Percentiles rank a stretch among this genome's conserved stretches.
These are phyloP conservation scores for Kondoa subrosea DNA, from an alignment of 768 basidiomycete species.

Conservation along the genomic window DNA sequence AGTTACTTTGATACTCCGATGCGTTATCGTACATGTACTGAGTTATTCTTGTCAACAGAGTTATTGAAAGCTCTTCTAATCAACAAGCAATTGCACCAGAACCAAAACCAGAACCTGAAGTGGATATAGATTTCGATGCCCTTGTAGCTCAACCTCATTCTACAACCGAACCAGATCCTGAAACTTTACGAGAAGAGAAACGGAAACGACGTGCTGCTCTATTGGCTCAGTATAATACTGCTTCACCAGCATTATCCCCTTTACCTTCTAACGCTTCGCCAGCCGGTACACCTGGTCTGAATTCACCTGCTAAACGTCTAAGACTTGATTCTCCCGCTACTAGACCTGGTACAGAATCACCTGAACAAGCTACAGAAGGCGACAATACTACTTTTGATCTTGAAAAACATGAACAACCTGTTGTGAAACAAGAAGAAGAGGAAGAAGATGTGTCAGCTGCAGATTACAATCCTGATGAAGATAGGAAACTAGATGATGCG, in stretches of 20 bases:
- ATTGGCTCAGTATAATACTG: conserved; percentile 43
- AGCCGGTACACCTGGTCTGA: background rate
- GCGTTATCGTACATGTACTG: background rate
- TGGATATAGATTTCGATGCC: background rate
- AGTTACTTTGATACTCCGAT: background rate
- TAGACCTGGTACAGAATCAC: conserved; percentile 17
- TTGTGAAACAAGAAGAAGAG: conserved; percentile 30
- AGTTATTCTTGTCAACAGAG: background rate
- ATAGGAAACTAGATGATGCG: conserved; percentile 68
- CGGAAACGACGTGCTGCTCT: conserved; percentile 34
- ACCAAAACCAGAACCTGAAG: background rate
- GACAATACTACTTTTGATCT: conserved; percentile 29
- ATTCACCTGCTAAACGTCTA: background rate
- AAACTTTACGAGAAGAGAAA: conserved; percentile 31
- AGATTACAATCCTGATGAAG: conserved; percentile 73
- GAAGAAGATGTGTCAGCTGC: conserved; percentile 69
- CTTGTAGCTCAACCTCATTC: background rate
- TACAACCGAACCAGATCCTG: conserved; percentile 29
- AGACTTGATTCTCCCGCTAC: background rate
- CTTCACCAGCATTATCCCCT: conserved; percentile 35
- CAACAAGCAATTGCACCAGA: background rate
- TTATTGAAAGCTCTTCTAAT: background rate
- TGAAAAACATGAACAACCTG: conserved; percentile 32
- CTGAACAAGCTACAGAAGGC: conserved; percentile 29
- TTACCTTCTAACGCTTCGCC: background rate